Base-by-base conservation (phyloP, 768 basidiomycete species). In the Phaeotremella fagi region DNA sequence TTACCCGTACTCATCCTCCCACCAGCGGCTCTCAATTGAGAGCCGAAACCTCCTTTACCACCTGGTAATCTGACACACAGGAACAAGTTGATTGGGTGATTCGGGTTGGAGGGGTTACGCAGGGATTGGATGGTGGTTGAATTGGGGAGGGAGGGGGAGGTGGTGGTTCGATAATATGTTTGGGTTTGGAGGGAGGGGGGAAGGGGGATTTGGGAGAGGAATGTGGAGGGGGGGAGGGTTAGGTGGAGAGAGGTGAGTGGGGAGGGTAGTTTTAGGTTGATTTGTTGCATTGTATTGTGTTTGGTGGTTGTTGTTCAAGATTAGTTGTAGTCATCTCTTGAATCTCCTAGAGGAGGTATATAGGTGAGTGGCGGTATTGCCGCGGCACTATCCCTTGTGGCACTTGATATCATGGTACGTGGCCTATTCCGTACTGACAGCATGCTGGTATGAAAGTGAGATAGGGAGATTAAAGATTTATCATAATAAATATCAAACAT, bases 21-120 rank as follows among this genome's bases (percentile, higher is more conserved):
- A 60, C 95, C 95, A 14, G 94, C 94, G 0, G 95, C 94, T 73
- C 95, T 82, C 60, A 99, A 79, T 78, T 97, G 91, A 16, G 87
- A 88, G 3, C 95, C 95, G 68, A 99, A 98, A 28, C 94, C 95
- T 72, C 95, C 94, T 76, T 98, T 99, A 18, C 95, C 95, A 45
- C 94, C 94, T 2, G 80, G 79, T 5, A 97, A 70, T 23, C 85
- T 79, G 0, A 89, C 85, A 1, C 81, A 77, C n/a, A 94, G 78
- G 0, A 88, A 81, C 1, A 97, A 77, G 1, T 46, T 45, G 48
- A 70, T 55, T 3, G 60, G 62, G 48, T 60, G 53, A 25, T 28
- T 11, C 12, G 36, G 26, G 11, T 22, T 45, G 14, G 22, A 23
- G 20, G 15, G 36, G 49, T 48, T 29, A 20, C 33, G 52, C 1